phyloP scores from a whole-genome alignment of 1,284 basidiomycete species.

The Ustilago curta region DNA sequence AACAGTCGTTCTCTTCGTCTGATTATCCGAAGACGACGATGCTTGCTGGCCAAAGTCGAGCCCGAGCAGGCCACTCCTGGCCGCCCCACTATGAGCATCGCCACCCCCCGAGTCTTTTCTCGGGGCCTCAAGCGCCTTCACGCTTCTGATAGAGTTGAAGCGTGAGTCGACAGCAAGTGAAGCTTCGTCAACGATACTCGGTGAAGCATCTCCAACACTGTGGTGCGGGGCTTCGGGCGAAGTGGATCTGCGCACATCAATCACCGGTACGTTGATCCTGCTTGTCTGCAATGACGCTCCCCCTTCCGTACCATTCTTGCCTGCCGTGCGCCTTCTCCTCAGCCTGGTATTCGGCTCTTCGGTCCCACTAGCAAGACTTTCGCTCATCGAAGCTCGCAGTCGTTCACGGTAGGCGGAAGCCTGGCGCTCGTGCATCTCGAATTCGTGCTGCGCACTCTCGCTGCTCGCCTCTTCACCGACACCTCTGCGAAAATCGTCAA shows the following conservation, averaged over 20 bases:
- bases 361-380: background rate
- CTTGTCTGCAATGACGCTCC: background rate
- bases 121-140: background rate
- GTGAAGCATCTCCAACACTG: conserved; percentile 22
- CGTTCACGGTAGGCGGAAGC: conserved; percentile 37
- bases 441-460: conserved; percentile 44
- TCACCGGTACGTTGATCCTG: conserved; percentile 3
- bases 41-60: conserved; percentile 21
- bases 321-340: conserved; percentile 18
- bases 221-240: conserved; percentile 43
- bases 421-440: conserved; percentile 54
- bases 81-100: conserved; percentile 14
- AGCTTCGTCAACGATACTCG: conserved; percentile 14
- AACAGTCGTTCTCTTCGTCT: background rate
- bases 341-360: conserved; percentile 8
- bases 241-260: conserved; percentile 13
- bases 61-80: conserved; percentile 24
- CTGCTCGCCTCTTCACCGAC: conserved; percentile 42
- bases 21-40: background rate
- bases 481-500: conserved; percentile 42
- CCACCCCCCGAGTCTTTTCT: background rate
- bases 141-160: conserved; percentile 9
- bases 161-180: conserved; percentile 11
- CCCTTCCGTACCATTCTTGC: background rate
- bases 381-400: conserved; percentile 32